A percentile compares a stretch with the other conserved stretches of the same genome.
These are phyloP conservation scores for Lentinula boryana DNA, from an alignment of 768 basidiomycete species.

Conservation along the genomic window DNA sequence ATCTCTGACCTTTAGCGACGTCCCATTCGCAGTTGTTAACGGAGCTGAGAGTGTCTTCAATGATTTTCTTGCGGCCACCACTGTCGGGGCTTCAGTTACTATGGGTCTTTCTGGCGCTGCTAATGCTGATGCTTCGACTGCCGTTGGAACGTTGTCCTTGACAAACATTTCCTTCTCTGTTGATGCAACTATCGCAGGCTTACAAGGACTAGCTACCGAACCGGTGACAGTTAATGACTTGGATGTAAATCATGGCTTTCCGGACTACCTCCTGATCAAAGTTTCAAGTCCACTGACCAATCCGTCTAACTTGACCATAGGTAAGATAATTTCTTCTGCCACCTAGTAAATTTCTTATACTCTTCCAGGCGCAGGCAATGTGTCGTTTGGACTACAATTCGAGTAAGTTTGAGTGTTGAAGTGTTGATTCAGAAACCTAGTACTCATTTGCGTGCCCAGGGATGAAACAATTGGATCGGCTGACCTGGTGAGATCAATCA, in stretches of 20 bases:
- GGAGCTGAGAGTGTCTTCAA: slow-evolving; percentile 49
- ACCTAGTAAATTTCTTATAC: background rate
- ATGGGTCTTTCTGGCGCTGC: slow-evolving; percentile 50
- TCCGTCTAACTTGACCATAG: slow-evolving; percentile 50
- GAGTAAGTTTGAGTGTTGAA: slow-evolving; percentile 27
- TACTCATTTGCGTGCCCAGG: slow-evolving; percentile 18
- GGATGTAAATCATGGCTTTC: slow-evolving; percentile 64
- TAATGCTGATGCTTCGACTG: slow-evolving; percentile 55
- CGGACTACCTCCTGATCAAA: slow-evolving; percentile 63
- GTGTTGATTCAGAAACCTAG: background rate
- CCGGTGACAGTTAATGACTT: slow-evolving; percentile 52
- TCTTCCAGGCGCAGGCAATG: slow-evolving; percentile 49
- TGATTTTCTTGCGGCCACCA: slow-evolving; percentile 56
- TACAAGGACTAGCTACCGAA: slow-evolving; percentile 57
- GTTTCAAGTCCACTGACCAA: slow-evolving; percentile 57
- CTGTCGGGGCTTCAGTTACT: slow-evolving; percentile 36
- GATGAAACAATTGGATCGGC: slow-evolving; percentile 52
- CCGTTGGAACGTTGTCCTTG: slow-evolving; percentile 57
- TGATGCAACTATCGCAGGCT: slow-evolving; percentile 49
- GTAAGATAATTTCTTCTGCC: slow-evolving; percentile 6
- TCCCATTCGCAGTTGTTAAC: slow-evolving; percentile 53
- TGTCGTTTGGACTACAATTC: slow-evolving; percentile 55
- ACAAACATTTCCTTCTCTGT: slow-evolving; percentile 55
- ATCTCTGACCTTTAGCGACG: slow-evolving; percentile 49
- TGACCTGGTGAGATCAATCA: slow-evolving; percentile 36